These are phyloP conservation scores for Lyophyllum semitale DNA, from an alignment of 768 basidiomycete genomes.

Conservation along the genomic window DNA sequence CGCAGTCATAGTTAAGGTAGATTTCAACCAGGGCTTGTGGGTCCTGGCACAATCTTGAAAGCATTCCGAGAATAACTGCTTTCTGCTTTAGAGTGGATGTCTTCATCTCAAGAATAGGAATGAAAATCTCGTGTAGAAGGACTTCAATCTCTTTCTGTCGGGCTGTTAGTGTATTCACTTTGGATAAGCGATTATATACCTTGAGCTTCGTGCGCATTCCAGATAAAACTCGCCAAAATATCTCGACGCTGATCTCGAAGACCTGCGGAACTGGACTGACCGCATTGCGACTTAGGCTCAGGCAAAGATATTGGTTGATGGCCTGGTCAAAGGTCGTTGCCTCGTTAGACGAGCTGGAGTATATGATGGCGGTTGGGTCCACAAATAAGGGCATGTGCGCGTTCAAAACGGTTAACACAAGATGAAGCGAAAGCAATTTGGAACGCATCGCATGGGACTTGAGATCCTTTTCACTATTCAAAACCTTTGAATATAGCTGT, in stretches of 20 bases:
- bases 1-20: conserved; percentile 99
- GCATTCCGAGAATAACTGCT: conserved; percentile 86
- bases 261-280: conserved; percentile 95
- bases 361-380: conserved; percentile 86
- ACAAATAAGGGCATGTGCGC: conserved; percentile 90
- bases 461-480: conserved; percentile 83
- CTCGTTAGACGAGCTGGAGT: conserved; percentile 87
- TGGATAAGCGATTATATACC: conserved; percentile 45
- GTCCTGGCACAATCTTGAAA: conserved; percentile 88
- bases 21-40: conserved; percentile 97
- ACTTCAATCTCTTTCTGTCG: conserved; percentile 98
- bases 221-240: conserved; percentile 95
- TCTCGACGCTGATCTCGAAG: conserved; percentile 97
- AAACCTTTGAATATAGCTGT: conserved; percentile 14
- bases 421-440: conserved; percentile 90
- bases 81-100: conserved; percentile 96
- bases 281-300: conserved; percentile 91
- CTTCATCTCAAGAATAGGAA: conserved; percentile 97
- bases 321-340: conserved; percentile 91
- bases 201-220: conserved; percentile 96
- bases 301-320: conserved; percentile 93
- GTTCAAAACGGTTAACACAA: conserved; percentile 89
- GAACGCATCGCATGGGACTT: conserved; percentile 98
- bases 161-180: conserved; percentile 10
- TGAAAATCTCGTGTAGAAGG: conserved; percentile 96